Conservation (phyloP, 2,329 filamentous ascomycete species). For the Elsinoe perseae region DNA sequence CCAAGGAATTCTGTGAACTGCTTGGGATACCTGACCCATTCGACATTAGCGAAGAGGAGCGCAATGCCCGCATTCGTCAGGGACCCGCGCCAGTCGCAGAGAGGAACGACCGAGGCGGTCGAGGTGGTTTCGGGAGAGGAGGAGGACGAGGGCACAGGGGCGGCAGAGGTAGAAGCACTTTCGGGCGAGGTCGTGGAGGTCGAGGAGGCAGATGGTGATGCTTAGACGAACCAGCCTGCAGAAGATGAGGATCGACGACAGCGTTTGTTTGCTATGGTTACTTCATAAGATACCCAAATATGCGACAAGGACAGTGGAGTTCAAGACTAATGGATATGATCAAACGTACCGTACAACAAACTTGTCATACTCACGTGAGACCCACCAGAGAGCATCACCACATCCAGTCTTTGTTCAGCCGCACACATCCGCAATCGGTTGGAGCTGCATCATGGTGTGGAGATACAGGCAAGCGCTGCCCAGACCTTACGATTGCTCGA, state of each 20-base stretch:
- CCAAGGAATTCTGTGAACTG: constrained; percentile 68
- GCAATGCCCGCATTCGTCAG: constrained; percentile 47
- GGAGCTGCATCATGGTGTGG: not conserved
- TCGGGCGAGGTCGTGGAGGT: constrained; percentile 19
- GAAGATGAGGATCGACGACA: constrained; percentile 6
- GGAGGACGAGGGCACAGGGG: constrained; percentile 22
- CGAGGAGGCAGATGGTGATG: constrained; percentile 21
- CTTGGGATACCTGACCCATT: constrained; percentile 70
- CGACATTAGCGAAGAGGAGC: constrained; percentile 64
- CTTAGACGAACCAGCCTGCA: not conserved
- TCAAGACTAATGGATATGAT: not conserved
- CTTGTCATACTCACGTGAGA: not conserved
- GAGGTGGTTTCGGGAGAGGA: constrained; percentile 18
- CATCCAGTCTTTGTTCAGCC: not conserved
- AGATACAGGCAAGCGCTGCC: not conserved
- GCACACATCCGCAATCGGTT: not conserved
- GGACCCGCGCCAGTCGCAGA: constrained; percentile 46
- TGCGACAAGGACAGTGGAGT: not conserved
- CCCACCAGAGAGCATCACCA: not conserved
- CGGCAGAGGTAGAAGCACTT: constrained; percentile 22
- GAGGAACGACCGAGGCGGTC: constrained; percentile 21
- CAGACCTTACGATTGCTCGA: not conserved
- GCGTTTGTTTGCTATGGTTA: not conserved
- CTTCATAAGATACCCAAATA: constrained; percentile 5
- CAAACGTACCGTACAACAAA: not conserved